These are phyloP conservation scores for Colletotrichum theobromicola DNA, from an alignment of 2,329 filamentous ascomycete species.

Conservation along the genomic window DNA sequence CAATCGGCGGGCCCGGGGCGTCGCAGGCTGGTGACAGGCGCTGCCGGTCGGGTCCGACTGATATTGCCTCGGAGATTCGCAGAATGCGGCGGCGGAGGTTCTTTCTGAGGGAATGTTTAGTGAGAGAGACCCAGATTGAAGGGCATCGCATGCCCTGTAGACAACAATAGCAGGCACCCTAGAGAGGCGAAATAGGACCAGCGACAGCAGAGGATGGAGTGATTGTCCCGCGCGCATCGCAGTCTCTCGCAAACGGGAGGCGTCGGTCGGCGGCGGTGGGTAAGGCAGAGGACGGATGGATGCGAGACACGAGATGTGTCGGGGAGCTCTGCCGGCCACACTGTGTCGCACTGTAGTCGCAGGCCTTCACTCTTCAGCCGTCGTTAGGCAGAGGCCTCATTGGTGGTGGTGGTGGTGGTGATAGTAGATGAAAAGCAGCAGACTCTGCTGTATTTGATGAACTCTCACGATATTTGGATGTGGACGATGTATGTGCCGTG, in stretches of 20 bases:
- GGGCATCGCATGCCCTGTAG: neutral
- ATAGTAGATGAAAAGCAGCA: neutral
- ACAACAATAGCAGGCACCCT: neutral
- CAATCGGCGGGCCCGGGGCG: conserved; percentile 9
- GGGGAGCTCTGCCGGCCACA: neutral
- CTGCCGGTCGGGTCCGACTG: conserved; percentile 12
- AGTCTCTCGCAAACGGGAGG: neutral
- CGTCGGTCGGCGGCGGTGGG: conserved; percentile 5
- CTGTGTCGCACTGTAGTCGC: conserved; percentile 4
- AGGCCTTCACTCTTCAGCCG: neutral
- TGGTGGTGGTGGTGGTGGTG: neutral
- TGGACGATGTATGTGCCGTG: neutral
- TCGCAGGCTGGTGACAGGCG: conserved; percentile 6
- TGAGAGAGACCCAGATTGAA: neutral
- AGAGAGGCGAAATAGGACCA: neutral
- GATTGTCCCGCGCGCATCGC: neutral
- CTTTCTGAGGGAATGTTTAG: neutral
- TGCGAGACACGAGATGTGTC: conserved; percentile 19
- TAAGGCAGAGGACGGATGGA: conserved; percentile 14
- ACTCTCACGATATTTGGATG: neutral
- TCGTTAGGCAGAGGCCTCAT: neutral
- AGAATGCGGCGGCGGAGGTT: neutral
- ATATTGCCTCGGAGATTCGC: neutral
- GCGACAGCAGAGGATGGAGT: neutral
- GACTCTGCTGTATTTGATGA: neutral